Evolutionary conservation across 1,284 basidiomycete species (phyloP), one percentile per base, ranked within the genome.

Genomic region (Violaceomyces palustris): DNA sequence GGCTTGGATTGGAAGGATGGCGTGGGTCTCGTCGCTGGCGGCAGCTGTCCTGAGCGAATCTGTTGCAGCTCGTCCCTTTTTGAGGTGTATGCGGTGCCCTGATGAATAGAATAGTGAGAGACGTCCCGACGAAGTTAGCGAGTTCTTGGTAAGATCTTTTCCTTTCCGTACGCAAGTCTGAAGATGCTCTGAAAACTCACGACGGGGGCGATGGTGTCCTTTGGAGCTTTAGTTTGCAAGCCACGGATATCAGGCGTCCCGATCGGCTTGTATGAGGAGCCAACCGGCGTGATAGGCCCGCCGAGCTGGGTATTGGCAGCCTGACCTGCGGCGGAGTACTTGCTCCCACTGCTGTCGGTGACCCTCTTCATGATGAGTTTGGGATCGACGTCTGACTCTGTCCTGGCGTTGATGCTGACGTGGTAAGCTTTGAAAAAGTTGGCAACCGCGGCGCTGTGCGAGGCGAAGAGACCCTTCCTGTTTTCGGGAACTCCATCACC

Each of bases 401-500:
- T 87, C 41, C 93, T 82, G 7, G 93, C 93, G 67, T 82, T 89
- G 75, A 97, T 83, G 38, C 88, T 87, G 49, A 98, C 84, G 73
- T 97, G 93, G 43, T 61, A 75, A 43, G 86, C 87, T 29, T 83
- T 83, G 31, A 97, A 78, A 74, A 87, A 92, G 57, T 80, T 82
- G 38, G 86, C 82, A 4, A 97, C 88, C 2, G 87, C 81, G 39
- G 81, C 81, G 14, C 88, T 83, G 73, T 96, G 91, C 6, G 84
- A 85, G 67, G 80, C 84, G 77, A 96, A 97, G 22, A 96, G 79
- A 12, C 92, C 93, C 75, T 97, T 97, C 74, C 86, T 85, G 25
- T 79, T 80, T 74, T 86, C 90, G 14, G 92, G 92, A 0, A 97
- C 93, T 61, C 93, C 92, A 67, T 94, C 91, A 39, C 93, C 92